Conservation (phyloP, 208 protist genomes). For the Tritrichomonas musculus region DNA sequence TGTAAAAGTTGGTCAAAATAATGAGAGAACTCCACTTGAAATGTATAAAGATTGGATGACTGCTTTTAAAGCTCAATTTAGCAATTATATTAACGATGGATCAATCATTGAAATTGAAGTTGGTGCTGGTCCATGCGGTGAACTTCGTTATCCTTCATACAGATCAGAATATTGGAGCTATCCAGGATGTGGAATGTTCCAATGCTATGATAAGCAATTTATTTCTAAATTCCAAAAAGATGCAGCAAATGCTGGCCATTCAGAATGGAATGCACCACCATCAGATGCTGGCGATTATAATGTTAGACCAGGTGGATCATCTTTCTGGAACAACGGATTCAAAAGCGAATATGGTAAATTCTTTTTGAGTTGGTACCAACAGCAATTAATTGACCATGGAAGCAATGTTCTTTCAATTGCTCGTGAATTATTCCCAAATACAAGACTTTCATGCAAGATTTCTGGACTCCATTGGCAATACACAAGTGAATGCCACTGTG, state of each 20-base stretch:
- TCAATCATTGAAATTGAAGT: neutral
- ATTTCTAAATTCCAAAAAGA: neutral
- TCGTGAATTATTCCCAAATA: neutral
- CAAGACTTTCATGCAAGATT: neutral
- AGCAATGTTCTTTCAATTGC: neutral
- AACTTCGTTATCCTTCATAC: no score
- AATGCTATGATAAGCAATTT: neutral
- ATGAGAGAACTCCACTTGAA: neutral
- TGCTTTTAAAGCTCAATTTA: neutral
- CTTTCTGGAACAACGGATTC: neutral
- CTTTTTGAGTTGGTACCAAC: neutral
- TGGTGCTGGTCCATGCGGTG: neutral
- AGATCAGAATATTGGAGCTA: conserved; percentile 45
- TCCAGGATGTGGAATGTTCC: neutral
- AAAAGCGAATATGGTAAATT: neutral
- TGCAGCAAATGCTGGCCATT: neutral
- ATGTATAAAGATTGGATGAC: neutral
- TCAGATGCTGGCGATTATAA: neutral
- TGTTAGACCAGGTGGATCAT: neutral
- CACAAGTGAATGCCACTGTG: neutral
- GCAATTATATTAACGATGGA: neutral
- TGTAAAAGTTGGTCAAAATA: no score
- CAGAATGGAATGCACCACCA: neutral
- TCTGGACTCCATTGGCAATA: neutral
- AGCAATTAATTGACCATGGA: neutral